These are phyloP conservation scores for Oropetium thomaeum DNA, from an alignment of 176 grass and related monocot species.

Conservation along the genomic window DNA sequence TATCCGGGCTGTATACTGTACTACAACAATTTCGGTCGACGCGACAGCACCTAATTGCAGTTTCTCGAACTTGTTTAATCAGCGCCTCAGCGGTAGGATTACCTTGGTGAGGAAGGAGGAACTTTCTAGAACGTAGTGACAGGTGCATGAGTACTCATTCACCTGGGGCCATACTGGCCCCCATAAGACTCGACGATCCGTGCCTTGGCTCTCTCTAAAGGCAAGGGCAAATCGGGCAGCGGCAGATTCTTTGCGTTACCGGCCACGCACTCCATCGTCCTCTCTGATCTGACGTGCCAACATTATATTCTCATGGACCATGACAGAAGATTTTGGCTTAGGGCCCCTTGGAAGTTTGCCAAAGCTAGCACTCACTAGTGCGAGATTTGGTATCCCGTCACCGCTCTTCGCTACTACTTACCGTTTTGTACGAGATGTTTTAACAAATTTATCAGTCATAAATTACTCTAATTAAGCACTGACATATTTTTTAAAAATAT, in stretches of 20 bases:
- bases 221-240: background rate
- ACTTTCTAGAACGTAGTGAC: background rate
- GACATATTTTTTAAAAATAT: too few species aligned
- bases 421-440: too few species aligned
- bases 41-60: too few species aligned
- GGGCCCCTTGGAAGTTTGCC: background rate
- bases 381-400: too few species aligned
- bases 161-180: background rate
- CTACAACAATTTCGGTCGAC: too few species aligned
- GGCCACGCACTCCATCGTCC: background rate
- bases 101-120: background rate
- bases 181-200: background rate
- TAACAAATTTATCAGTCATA: too few species aligned
- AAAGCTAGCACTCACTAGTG: background rate
- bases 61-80: too few species aligned
- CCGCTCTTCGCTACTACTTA: too few species aligned
- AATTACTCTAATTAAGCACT: too few species aligned
- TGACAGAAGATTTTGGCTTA: background rate
- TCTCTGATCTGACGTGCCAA: background rate
- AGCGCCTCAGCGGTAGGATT: too few species aligned
- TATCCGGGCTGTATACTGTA: too few species aligned
- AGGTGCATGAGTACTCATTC: background rate
- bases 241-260: background rate
- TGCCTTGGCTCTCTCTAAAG: background rate
- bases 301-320: background rate